A percentile compares a stretch with the other conserved stretches of the same genome.
Evolutionary conservation across 2,329 filamentous ascomycete genomes (phyloP).

Genomic region (Aaosphaeria arxii): DNA sequence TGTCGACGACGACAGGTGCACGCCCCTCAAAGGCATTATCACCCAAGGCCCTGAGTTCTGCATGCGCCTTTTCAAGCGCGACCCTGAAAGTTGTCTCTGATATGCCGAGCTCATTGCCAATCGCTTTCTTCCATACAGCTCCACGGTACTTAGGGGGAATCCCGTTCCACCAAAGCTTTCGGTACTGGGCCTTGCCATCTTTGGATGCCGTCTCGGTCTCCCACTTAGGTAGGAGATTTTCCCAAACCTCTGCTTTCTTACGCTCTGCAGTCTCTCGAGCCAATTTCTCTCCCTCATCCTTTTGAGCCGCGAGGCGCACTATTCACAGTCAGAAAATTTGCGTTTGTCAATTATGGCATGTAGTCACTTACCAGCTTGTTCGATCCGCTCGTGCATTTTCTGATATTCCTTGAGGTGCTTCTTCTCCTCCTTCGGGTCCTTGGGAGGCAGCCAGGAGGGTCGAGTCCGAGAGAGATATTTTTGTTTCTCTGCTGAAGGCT

Average conservation of each 20-base stretch:
- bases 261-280: slow-evolving; percentile 51
- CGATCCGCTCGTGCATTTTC: slow-evolving; percentile 69
- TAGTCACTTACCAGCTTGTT: slow-evolving; percentile 52
- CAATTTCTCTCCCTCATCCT: slow-evolving; percentile 49
- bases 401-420: slow-evolving; percentile 84
- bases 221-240: slow-evolving; percentile 75
- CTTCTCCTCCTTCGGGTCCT: slow-evolving; percentile 86
- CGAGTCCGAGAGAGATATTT: slow-evolving; percentile 74
- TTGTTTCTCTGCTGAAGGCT: slow-evolving; percentile 83
- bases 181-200: slow-evolving; percentile 30
- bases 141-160: slow-evolving; percentile 69
- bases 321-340: slow-evolving; percentile 9
- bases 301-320: slow-evolving; percentile 32
- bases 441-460: slow-evolving; percentile 81
- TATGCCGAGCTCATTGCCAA: slow-evolving; percentile 71
- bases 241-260: slow-evolving; percentile 62
- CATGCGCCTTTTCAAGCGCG: slow-evolving; percentile 65
- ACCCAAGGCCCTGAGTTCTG: slow-evolving; percentile 55
- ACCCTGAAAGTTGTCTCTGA: slow-evolving; percentile 66
- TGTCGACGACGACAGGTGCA: slow-evolving; percentile 38
- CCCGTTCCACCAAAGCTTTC: slow-evolving; percentile 81
- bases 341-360: neutral
- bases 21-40: slow-evolving; percentile 32
- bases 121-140: slow-evolving; percentile 65
- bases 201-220: slow-evolving; percentile 57